Conservation (phyloP, 1,284 basidiomycete genomes). For the Ustilago bromivora region DNA sequence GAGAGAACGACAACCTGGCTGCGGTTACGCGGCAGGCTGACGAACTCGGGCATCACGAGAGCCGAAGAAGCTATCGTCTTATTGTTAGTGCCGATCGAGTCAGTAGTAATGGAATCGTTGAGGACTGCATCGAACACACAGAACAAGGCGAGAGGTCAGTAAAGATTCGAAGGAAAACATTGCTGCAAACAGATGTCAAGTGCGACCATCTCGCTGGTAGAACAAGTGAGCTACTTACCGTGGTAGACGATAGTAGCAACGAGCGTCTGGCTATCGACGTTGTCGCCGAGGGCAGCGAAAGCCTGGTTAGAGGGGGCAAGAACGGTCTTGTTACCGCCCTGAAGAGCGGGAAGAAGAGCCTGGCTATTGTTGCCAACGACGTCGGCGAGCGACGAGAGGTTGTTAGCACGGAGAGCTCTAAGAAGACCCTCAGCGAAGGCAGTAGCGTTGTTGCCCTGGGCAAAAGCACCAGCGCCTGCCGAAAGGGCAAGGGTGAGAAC, state of each 20-base stretch:
- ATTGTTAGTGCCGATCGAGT: conserved; percentile 69
- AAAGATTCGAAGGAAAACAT: background rate
- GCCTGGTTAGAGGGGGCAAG: conserved; percentile 71
- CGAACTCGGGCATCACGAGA: conserved; percentile 72
- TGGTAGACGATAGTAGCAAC: conserved; percentile 76
- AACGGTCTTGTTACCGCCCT: conserved; percentile 67
- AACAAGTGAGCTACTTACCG: conserved; percentile 32
- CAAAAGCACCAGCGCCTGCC: conserved; percentile 38
- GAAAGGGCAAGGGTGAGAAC: conserved; percentile 43
- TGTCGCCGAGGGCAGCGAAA: conserved; percentile 64
- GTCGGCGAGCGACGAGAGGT: conserved; percentile 50
- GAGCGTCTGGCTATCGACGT: conserved; percentile 71
- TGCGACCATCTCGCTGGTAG: background rate
- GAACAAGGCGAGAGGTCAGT: background rate
- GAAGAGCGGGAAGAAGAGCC: conserved; percentile 35
- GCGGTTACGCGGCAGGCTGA: conserved; percentile 42
- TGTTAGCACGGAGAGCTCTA: conserved; percentile 46
- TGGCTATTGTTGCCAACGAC: conserved; percentile 47
- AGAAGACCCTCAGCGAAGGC: conserved; percentile 51
- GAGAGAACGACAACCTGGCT: conserved; percentile 77
- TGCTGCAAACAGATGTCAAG: background rate
- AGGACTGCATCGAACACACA: conserved; percentile 69
- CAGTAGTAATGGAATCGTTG: conserved; percentile 73
- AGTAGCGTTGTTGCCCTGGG: conserved; percentile 49
- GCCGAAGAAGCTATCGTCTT: conserved; percentile 77